phyloP scores from a whole-genome alignment of 768 basidiomycete genomes.

The Leccinum boreale region DNA sequence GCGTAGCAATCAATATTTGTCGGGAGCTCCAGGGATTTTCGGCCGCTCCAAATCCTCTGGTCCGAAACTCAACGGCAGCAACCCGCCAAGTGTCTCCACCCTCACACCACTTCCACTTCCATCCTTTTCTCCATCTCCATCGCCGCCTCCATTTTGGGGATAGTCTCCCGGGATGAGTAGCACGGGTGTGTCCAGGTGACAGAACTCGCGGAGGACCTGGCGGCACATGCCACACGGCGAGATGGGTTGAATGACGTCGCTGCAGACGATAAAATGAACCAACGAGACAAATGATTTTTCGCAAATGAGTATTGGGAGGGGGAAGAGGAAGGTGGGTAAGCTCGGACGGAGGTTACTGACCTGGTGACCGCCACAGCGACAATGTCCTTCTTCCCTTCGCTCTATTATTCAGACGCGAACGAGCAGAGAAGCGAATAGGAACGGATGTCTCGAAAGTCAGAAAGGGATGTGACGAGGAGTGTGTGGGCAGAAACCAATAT shows the following conservation, averaged over 20 bases:
- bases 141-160: slow-evolving; percentile 33
- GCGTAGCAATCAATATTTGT: not conserved
- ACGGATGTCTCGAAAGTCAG: not conserved
- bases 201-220: slow-evolving; percentile 88
- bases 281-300: not conserved
- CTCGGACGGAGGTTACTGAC: slow-evolving; percentile 41
- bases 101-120: slow-evolving; percentile 33
- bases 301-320: not conserved
- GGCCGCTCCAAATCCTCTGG: slow-evolving; percentile 71
- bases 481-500: not conserved
- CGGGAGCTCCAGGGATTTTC: slow-evolving; percentile 10
- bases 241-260: slow-evolving; percentile 61
- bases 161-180: slow-evolving; percentile 68
- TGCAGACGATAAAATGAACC: slow-evolving; percentile 26
- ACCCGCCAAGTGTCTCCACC: slow-evolving; percentile 65
- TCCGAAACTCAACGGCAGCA: slow-evolving; percentile 86
- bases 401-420: slow-evolving; percentile 41
- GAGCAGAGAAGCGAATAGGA: not conserved
- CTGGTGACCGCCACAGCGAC: slow-evolving; percentile 75
- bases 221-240: slow-evolving; percentile 95
- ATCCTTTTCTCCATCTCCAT: slow-evolving; percentile 31
- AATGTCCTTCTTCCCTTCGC: slow-evolving; percentile 72
- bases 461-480: not conserved
- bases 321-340: not conserved
- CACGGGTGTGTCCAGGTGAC: slow-evolving; percentile 66